Evolutionary conservation across 345 rosid genomes (phyloP).

Genomic region (Lepidium aucheri): DNA sequence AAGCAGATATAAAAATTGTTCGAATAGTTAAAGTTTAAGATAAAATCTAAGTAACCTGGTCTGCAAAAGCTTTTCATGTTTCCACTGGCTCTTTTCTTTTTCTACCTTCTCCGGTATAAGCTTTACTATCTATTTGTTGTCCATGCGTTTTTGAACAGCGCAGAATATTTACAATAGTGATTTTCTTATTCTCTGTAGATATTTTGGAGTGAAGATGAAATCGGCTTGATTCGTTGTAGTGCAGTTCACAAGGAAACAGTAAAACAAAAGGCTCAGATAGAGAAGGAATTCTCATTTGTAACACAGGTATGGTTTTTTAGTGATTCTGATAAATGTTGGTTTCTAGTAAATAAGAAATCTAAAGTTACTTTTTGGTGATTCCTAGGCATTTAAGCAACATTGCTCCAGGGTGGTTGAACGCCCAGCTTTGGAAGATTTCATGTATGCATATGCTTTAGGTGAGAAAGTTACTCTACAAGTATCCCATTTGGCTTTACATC

Average conservation of each 20-base stretch:
- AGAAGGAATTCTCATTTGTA: constrained; percentile 42
- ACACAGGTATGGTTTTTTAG: constrained; percentile 21
- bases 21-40: background rate
- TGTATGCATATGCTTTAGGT: constrained; percentile 75
- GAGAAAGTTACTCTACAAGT: constrained; percentile 3
- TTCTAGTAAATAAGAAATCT: background rate
- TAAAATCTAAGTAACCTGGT: background rate
- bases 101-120: background rate
- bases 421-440: constrained; percentile 47
- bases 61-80: background rate
- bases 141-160: background rate
- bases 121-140: background rate
- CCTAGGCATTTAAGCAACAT: constrained; percentile 41
- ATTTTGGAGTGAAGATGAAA: constrained; percentile 65
- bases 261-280: constrained; percentile 44
- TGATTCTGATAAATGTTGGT: background rate
- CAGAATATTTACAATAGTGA: background rate
- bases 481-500: background rate
- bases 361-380: background rate
- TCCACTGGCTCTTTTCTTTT: background rate
- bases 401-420: constrained; percentile 26
- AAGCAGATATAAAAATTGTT: background rate
- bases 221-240: constrained; percentile 61
- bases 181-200: constrained; percentile 35
- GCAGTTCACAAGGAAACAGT: constrained; percentile 60